Evolutionary conservation across 225 moss, liverwort and hornwort genomes (phyloP), one percentile per base, ranked within the genome.

Genomic region (Takakia lepidozioides): DNA sequence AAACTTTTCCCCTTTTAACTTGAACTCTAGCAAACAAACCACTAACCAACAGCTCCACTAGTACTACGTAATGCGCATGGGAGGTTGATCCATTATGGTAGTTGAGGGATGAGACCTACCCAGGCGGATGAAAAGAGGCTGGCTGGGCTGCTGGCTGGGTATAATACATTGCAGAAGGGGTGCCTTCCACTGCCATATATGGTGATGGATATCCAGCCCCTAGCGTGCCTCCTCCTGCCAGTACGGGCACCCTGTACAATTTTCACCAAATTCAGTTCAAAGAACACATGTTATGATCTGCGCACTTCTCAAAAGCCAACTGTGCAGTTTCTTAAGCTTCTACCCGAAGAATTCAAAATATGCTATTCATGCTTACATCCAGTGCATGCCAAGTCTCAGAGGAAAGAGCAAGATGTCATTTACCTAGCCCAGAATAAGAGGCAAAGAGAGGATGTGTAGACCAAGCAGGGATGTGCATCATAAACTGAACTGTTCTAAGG

Each of bases 141-240:
- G 84, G 70, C 55, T 84, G 95, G 24, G 74, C 70, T 16, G 85
- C 58, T 45, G 98, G 67, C 56, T 76, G 87, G 19, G 73, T 69
- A 52, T 83, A 98, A 49, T 91, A 98, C 74, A 98, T 72, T 59
- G 76, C 84, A 22, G 98, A 61, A 29, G 98, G 85, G 56, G 87
- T 70, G 59, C 85, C 91, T 38, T 98, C 98, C 77, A 98, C 75
- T 34, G 92, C 68, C 64, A 98, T 87, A 26, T 87, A 98, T 34
- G 98, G 91, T 43, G 87, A 56, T 48, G 72, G 81, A 57, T 83
- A 98, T 36, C 80, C 85, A 63, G 75, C 58, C 60, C 83, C 91
- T 8, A 91, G 73, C 19, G 83, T 63, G 47, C 85, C 91, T 42
- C 87, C 85, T 70, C 91, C 87, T 55, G 91, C 91, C 43, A 98